A percentile compares a stretch with the other conserved stretches of the same genome.
These are phyloP conservation scores for Amaranthus palmeri DNA, from an alignment of 148 eudicot genomes.

Conservation along the genomic window DNA sequence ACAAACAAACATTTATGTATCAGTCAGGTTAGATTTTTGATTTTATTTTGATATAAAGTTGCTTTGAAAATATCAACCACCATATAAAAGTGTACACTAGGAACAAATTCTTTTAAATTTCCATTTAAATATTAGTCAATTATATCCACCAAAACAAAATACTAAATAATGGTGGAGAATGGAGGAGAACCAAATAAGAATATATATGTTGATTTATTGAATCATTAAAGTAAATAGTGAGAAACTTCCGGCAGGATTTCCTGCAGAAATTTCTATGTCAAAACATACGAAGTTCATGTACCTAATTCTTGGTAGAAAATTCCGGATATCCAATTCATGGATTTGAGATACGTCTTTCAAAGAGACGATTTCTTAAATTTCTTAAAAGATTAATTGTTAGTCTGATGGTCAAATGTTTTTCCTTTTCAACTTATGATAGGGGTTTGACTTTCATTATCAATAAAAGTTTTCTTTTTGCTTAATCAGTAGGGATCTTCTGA, in stretches of 20 bases:
- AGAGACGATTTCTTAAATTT: too few species aligned
- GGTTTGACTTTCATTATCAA: too few species aligned
- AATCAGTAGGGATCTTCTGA: too few species aligned
- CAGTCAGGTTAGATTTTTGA: too few species aligned
- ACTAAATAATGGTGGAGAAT: neutral
- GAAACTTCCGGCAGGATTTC: constrained; percentile 8
- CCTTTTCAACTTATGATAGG: too few species aligned
- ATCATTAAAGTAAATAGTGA: neutral
- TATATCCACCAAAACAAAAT: neutral
- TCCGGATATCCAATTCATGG: neutral
- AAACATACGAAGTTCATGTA: neutral
- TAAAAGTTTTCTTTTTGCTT: too few species aligned
- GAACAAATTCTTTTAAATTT: neutral
- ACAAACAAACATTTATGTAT: too few species aligned
- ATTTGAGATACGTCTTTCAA: too few species aligned
- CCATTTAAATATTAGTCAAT: constrained; percentile 5
- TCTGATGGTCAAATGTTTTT: too few species aligned
- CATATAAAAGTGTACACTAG: neutral
- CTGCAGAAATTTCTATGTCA: constrained; percentile 7
- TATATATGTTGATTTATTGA: constrained; percentile 5
- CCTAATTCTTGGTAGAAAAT: constrained; percentile 4
- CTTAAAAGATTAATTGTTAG: too few species aligned
- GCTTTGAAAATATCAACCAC: constrained; percentile 3
- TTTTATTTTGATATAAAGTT: neutral
- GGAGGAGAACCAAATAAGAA: neutral